phyloP scores from a whole-genome alignment of 345 rosid genomes.

The Hibiscus syriacus region DNA sequence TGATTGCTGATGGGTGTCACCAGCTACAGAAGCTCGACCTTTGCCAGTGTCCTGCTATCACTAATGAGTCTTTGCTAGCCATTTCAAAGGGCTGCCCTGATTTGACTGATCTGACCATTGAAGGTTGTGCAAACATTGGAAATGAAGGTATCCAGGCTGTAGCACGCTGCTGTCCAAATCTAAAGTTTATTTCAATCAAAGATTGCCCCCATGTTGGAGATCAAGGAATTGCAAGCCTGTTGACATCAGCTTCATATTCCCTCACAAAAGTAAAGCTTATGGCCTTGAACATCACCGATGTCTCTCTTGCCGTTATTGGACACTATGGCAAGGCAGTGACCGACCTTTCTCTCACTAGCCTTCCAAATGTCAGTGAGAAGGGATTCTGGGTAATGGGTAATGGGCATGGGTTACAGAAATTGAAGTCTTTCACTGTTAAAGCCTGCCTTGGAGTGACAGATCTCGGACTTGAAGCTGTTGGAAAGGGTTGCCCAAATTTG shows the following conservation, averaged over 20 bases:
- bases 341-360: constrained; percentile 57
- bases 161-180: constrained; percentile 51
- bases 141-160: constrained; percentile 70
- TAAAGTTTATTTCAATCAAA: constrained; percentile 63
- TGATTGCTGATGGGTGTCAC: constrained; percentile 73
- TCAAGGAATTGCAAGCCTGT: constrained; percentile 66
- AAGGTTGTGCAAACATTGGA: constrained; percentile 68
- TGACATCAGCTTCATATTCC: constrained; percentile 42
- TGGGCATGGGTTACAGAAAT: constrained; percentile 70
- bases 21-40: constrained; percentile 79
- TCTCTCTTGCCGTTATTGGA: constrained; percentile 80
- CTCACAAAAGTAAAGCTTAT: constrained; percentile 69
- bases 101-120: constrained; percentile 63
- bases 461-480: constrained; percentile 63
- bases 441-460: constrained; percentile 78
- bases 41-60: constrained; percentile 47
- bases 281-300: constrained; percentile 62
- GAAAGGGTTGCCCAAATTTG: constrained; percentile 76
- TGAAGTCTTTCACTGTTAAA: constrained; percentile 51
- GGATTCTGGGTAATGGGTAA: constrained; percentile 99
- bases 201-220: constrained; percentile 77
- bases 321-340: constrained; percentile 72
- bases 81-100: constrained; percentile 66
- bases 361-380: constrained; percentile 58
- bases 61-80: constrained; percentile 56